These are phyloP conservation scores for Phanerochaete sordida DNA, from an alignment of 768 basidiomycete species.

Conservation along the genomic window DNA sequence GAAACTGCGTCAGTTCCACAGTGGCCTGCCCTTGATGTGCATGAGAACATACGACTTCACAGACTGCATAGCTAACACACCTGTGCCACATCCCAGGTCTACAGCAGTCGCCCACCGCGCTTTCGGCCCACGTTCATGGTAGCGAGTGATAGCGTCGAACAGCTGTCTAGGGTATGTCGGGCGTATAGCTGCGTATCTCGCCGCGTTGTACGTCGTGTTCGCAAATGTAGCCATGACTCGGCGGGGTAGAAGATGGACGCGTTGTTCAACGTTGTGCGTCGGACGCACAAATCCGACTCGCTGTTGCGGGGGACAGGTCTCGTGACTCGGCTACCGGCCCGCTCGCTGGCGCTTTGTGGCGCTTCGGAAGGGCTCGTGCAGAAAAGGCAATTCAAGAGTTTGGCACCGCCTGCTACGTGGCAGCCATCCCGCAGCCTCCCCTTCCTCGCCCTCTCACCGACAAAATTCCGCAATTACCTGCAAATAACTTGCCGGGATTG, in stretches of 20 bases:
- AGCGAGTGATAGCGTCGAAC: conserved; percentile 59
- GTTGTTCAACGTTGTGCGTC: too few species aligned
- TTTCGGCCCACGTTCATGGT: conserved; percentile 39
- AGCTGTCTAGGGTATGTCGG: conserved; percentile 71
- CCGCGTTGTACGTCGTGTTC: conserved; percentile 64
- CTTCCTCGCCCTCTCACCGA: neutral
- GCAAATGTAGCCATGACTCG: conserved; percentile 70
- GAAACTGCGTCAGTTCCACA: conserved; percentile 50
- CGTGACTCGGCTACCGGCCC: too few species aligned
- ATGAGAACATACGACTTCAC: conserved; percentile 6
- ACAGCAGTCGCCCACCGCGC: conserved; percentile 55
- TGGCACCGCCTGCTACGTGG: neutral
- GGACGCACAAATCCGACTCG: too few species aligned
- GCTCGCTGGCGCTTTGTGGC: neutral
- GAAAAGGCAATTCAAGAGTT: conserved; percentile 1
- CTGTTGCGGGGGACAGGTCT: too few species aligned
- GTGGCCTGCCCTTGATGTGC: conserved; percentile 64
- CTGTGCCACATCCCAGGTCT: conserved; percentile 85
- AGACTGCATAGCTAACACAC: conserved; percentile 33
- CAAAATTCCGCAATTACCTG: neutral
- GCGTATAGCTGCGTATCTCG: conserved; percentile 61
- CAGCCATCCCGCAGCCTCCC: neutral
- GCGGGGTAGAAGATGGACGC: neutral
- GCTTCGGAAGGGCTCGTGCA: neutral
- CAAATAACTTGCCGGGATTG: neutral